phyloP scores from a whole-genome alignment of 2,329 filamentous ascomycete species.

The Aspergillus awamori region DNA sequence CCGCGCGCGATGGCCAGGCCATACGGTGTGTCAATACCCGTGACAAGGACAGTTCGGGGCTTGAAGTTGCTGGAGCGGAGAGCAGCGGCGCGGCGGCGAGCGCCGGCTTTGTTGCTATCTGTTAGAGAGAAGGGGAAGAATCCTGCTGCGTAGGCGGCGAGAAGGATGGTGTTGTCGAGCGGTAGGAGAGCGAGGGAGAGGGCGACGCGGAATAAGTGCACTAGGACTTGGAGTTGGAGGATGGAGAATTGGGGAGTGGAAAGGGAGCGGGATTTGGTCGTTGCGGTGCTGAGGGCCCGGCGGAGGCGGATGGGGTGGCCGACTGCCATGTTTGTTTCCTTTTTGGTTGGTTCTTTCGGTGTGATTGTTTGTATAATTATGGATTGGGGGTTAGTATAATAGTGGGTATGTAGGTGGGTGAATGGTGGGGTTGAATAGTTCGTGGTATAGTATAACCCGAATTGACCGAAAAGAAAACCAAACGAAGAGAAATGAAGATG shows the following conservation, averaged over 20 bases:
- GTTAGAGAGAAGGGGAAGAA: conserved; percentile 29
- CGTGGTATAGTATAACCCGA: too few relatives aligned
- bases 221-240: conserved; percentile 20
- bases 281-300: conserved; percentile 18
- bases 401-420: too few relatives aligned
- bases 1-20: conserved; percentile 67
- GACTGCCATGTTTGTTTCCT: background rate
- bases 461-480: too few relatives aligned
- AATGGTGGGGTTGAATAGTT: too few relatives aligned
- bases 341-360: background rate
- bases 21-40: conserved; percentile 72
- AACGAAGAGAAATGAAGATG: too few relatives aligned
- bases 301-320: conserved; percentile 8
- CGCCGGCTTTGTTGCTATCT: conserved; percentile 13
- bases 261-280: background rate
- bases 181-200: conserved; percentile 48
- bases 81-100: conserved; percentile 27
- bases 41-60: conserved; percentile 66
- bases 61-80: conserved; percentile 41
- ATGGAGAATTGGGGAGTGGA: conserved; percentile 12
- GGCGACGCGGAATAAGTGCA: conserved; percentile 31
- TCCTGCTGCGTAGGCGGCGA: conserved; percentile 38
- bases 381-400: too few relatives aligned
- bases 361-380: background rate
- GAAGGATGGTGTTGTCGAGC: conserved; percentile 51